These are phyloP conservation scores for Nicotiana benthamiana DNA, from an alignment of 257 asterid genomes.

Conservation along the genomic window DNA sequence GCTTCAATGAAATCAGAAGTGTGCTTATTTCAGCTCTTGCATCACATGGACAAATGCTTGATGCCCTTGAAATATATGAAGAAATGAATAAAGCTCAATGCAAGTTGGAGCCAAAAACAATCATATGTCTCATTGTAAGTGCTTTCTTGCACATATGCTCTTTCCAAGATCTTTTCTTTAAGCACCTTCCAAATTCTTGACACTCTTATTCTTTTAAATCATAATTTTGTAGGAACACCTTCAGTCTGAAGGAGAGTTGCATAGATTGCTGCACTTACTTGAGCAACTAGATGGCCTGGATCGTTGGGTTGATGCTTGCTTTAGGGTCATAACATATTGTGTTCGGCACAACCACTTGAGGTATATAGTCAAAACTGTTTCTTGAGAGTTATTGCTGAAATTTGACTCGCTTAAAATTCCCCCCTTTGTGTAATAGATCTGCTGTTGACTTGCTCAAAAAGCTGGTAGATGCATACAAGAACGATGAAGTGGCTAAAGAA, in stretches of 20 bases:
- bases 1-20: constrained; percentile 53
- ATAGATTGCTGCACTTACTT: constrained; percentile 57
- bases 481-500: constrained; percentile 41
- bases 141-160: not conserved
- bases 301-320: constrained; percentile 63
- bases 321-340: constrained; percentile 53
- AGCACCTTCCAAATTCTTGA: constrained; percentile 2
- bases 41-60: constrained; percentile 59
- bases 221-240: constrained; percentile 48
- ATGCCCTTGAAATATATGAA: constrained; percentile 59
- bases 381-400: constrained; percentile 3
- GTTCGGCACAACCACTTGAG: constrained; percentile 57
- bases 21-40: constrained; percentile 85
- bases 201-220: not conserved
- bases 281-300: constrained; percentile 48
- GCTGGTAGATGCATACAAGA: constrained; percentile 38
- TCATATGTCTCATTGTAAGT: constrained; percentile 65
- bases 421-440: constrained; percentile 30
- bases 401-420: not conserved
- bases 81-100: constrained; percentile 49
- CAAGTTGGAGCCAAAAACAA: constrained; percentile 56
- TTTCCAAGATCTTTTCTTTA: not conserved
- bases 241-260: constrained; percentile 51
- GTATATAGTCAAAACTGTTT: constrained; percentile 19
- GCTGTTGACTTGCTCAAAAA: constrained; percentile 61